These are phyloP conservation scores for Solanum piurae DNA, from an alignment of 257 asterid genomes.

Conservation along the genomic window DNA sequence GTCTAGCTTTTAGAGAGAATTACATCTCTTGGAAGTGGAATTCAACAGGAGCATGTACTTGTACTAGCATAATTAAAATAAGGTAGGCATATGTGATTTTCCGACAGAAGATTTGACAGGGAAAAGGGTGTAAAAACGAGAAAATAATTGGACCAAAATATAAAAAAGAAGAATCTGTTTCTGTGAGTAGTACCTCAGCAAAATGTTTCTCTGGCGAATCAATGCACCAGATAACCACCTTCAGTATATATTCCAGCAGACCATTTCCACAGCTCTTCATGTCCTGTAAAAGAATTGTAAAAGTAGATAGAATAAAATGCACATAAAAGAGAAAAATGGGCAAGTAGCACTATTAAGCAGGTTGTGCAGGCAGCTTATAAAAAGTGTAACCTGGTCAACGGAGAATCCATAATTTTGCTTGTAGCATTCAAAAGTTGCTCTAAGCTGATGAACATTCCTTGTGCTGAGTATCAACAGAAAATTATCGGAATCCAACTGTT, in stretches of 20 bases:
- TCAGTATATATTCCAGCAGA: constrained; percentile 37
- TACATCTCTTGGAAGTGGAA: not conserved
- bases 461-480: constrained; percentile 41
- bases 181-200: constrained; percentile 48
- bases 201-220: constrained; percentile 71
- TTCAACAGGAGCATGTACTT: not conserved
- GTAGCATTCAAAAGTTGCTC: constrained; percentile 50
- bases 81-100: not conserved
- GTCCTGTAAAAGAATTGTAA: constrained; percentile 48
- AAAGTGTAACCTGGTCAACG: constrained; percentile 39
- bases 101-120: not conserved
- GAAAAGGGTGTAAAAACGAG: not conserved
- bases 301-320: not conserved
- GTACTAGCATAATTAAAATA: not conserved
- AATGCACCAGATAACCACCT: constrained; percentile 61
- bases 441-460: constrained; percentile 63
- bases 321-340: not conserved
- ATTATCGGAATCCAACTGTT: constrained; percentile 35
- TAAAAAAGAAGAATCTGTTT: not conserved
- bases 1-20: not conserved
- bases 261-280: constrained; percentile 46
- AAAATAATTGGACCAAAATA: not conserved
- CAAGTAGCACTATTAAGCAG: not conserved
- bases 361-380: not conserved
- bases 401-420: constrained; percentile 39